Base-by-base conservation (phyloP, 108 stramenopile species). In the Skeletonema grethae region DNA sequence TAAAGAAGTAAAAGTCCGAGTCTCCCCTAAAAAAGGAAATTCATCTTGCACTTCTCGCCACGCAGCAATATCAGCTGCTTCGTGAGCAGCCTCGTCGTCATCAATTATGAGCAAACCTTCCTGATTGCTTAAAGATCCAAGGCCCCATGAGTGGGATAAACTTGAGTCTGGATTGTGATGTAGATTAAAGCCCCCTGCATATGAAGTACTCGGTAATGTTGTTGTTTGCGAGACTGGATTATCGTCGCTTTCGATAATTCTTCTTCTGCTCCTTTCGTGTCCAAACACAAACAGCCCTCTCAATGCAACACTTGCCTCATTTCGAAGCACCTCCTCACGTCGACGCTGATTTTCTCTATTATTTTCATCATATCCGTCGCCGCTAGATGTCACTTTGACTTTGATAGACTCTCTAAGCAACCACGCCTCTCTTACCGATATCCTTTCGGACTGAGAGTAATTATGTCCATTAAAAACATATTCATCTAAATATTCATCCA, bases 221-320 rank as follows among this genome's bases (percentile, higher is more conserved):
- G n/a, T n/a, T n/a, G n/a, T 18, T 31, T 56, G 56, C 20, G 29
- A 10, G 7, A 41, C 22, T n/a, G 18, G 7, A 45, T 36, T 32
- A 28, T 30, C 8, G 16, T 30, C 22, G 12, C 63, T 16, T 16
- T 55, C 4, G 31, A 22, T n/a, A n/a, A n/a, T 7, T n/a, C 60
- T 46, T 63, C 22, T 24, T 11, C 12, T 43, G 20, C 50, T 50
- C 16, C 18, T 28, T 20, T 72, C 58, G 45, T 76, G 77, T 1
- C 85, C 81, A 63, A 84, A 88, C 22, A 82, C 81, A 67, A 88
- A 88, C 32, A 88, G 73, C 61, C 85, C 85, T 22, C 80, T 61
- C 65, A 86, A 43, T 2, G 87, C 87, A 9, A 74, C 81, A 9
- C 85, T 72, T 5, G 87, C 87, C 31, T 79, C 76, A 41, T 67